Conservation (phyloP, 192 early-diverging fungal genomes). For the Entophlyctis luteolus region DNA sequence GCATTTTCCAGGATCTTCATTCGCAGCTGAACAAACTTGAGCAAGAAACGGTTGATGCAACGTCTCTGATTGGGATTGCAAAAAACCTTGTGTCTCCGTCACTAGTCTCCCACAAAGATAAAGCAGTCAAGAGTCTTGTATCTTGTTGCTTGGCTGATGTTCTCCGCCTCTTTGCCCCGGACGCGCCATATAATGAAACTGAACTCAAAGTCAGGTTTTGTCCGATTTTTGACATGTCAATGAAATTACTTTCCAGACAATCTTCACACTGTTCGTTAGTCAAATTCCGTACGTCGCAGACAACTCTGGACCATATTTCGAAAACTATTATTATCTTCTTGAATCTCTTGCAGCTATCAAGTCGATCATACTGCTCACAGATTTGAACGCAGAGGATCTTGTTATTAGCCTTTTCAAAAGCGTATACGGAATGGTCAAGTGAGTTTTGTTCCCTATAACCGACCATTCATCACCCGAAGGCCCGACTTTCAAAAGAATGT, state of each 20-base stretch:
- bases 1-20: conserved; percentile 61
- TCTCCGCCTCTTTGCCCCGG: conserved; percentile 87
- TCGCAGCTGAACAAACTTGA: conserved; percentile 66
- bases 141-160: conserved; percentile 91
- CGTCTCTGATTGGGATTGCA: conserved; percentile 62
- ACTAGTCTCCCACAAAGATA: conserved; percentile 74
- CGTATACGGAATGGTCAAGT: conserved; percentile 69
- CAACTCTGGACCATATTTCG: conserved; percentile 60
- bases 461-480: conserved; percentile 24
- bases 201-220: conserved; percentile 64
- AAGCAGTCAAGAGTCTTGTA: conserved; percentile 62
- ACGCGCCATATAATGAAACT: conserved; percentile 77
- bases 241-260: conserved; percentile 36
- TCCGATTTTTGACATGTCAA: background rate
- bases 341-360: conserved; percentile 82
- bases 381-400: conserved; percentile 76
- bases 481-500: conserved; percentile 72
- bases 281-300: conserved; percentile 69
- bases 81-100: conserved; percentile 65
- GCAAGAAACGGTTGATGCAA: conserved; percentile 67
- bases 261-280: conserved; percentile 79
- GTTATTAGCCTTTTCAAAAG: conserved; percentile 65
- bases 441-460: background rate
- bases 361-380: conserved; percentile 73
- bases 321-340: conserved; percentile 77